Percentiles rank a stretch among this genome's conserved stretches.
These are phyloP conservation scores for Rhamnella rubrinervis DNA, from an alignment of 331 rosid species.

Conservation along the genomic window DNA sequence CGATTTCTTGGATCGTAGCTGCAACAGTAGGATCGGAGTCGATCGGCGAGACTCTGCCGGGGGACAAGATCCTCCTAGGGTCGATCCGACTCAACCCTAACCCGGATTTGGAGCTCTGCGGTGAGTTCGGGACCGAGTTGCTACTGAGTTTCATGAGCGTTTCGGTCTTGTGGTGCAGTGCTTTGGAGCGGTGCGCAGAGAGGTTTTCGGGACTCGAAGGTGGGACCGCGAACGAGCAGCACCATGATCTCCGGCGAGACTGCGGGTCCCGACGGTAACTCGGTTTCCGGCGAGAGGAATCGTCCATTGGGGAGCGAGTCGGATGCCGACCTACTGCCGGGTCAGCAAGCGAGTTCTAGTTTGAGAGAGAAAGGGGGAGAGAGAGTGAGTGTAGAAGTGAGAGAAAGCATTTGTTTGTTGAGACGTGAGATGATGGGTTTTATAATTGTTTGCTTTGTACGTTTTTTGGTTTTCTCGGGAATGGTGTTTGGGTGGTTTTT, in stretches of 20 bases:
- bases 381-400: not conserved
- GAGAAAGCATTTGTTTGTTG: not conserved
- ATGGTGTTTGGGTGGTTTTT: too few species aligned
- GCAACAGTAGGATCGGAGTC: constrained; percentile 47
- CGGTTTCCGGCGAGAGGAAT: constrained; percentile 41
- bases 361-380: not conserved
- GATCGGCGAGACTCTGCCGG: constrained; percentile 85
- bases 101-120: constrained; percentile 63
- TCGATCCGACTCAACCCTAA: constrained; percentile 61
- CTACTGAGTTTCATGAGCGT: constrained; percentile 32
- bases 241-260: constrained; percentile 65
- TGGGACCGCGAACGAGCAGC: constrained; percentile 77
- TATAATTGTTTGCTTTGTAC: too few species aligned
- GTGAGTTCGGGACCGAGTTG: constrained; percentile 61
- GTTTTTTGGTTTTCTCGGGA: too few species aligned
- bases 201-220: constrained; percentile 79
- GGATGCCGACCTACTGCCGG: constrained; percentile 7
- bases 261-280: constrained; percentile 23
- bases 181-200: constrained; percentile 32
- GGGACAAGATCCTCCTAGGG: constrained; percentile 78
- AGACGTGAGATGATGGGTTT: too few species aligned
- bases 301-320: constrained; percentile 32
- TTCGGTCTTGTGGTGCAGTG: constrained; percentile 34
- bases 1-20: constrained; percentile 26
- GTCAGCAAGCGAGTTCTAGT: not conserved